Conservation (phyloP, 23 red algal species). For the Gracilariopsis chorda region DNA sequence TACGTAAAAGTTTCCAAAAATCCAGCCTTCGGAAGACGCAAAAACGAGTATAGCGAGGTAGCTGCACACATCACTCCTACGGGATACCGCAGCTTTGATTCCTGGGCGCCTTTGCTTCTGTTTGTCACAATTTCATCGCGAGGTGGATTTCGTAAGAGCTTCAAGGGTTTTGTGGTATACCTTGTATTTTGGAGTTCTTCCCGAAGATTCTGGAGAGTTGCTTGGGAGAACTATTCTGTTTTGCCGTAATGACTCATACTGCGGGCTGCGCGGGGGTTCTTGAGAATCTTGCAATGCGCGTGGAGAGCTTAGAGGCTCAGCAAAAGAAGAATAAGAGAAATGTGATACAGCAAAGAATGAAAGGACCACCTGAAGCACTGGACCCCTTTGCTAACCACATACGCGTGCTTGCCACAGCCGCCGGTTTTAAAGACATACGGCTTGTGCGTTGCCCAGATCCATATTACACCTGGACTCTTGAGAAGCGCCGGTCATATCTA, state of each 20-base stretch:
- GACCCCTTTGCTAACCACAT: slow-evolving; percentile 41
- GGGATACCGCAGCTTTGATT: no score
- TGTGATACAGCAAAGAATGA: background rate
- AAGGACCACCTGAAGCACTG: slow-evolving; percentile 13
- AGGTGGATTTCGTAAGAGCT: no score
- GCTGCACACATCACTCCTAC: no score
- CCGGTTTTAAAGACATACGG: slow-evolving; percentile 25
- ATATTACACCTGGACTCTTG: slow-evolving; percentile 73
- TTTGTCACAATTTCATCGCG: no score
- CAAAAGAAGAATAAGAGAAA: background rate
- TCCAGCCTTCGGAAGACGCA: no score
- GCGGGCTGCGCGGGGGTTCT: background rate
- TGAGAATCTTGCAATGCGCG: background rate
- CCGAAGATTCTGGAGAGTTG: no score
- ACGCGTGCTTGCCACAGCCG: background rate
- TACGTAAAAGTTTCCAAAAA: no score
- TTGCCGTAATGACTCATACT: background rate
- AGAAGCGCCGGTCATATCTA: slow-evolving; percentile 55
- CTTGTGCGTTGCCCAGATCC: slow-evolving; percentile 46
- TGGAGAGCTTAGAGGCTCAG: background rate
- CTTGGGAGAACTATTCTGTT: no score
- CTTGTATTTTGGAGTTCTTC: no score
- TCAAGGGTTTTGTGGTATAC: no score
- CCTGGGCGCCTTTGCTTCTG: no score
- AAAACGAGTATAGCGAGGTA: no score